A percentile compares a stretch with the other conserved stretches of the same genome.
Conservation (phyloP, 306 rosid species). For the Rosa multiflora region DNA sequence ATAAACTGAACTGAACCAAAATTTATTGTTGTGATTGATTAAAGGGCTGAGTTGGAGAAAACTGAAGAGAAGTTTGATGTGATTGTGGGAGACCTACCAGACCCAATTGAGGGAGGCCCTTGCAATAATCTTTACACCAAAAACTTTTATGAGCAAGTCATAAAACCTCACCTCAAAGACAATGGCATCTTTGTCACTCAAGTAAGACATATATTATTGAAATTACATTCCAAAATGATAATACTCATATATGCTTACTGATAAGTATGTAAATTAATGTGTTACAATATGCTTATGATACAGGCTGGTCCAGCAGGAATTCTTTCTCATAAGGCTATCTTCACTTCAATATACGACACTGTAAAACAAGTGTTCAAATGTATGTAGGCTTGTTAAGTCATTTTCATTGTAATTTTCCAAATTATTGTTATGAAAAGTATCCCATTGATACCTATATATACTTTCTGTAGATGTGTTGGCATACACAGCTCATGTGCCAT, state of each 20-base stretch:
- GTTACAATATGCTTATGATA: not conserved
- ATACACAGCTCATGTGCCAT: constrained; percentile 39
- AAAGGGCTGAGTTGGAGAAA: constrained; percentile 29
- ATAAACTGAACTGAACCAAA: not conserved
- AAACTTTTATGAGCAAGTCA: constrained; percentile 27
- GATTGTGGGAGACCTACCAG: constrained; percentile 35
- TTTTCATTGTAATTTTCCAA: not conserved
- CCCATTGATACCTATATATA: not conserved
- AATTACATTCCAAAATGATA: not conserved
- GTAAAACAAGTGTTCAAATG: constrained; percentile 34
- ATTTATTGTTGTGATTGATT: not conserved
- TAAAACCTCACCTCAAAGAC: constrained; percentile 33
- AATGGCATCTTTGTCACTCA: constrained; percentile 40
- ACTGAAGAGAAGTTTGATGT: constrained; percentile 33
- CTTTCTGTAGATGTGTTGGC: constrained; percentile 35
- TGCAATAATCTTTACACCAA: constrained; percentile 36
- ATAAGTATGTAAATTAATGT: not conserved
- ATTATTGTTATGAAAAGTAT: not conserved
- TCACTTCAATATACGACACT: constrained; percentile 38
- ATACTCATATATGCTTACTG: not conserved
- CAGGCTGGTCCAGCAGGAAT: constrained; percentile 40
- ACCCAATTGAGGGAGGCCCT: constrained; percentile 43
- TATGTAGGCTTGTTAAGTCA: not conserved
- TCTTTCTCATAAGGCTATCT: constrained; percentile 31
- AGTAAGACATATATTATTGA: constrained; percentile 8